Evolutionary conservation across 306 rosid species (phyloP), one percentile per base, ranked within the genome.

Genomic region (Citrullus colocynthis): DNA sequence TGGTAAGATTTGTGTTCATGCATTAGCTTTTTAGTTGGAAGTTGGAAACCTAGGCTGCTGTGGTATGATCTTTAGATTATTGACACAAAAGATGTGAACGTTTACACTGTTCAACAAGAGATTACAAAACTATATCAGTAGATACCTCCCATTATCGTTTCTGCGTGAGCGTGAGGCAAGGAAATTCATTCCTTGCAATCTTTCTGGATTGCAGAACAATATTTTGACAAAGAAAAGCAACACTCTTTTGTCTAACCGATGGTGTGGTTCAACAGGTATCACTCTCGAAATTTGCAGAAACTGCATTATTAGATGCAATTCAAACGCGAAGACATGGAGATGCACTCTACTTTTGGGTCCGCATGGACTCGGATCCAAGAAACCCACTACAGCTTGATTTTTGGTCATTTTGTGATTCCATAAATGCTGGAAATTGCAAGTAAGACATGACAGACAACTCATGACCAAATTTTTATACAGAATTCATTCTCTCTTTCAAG

Each of bases 341-440:
- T 51, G 84, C 99, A 4, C 86, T 96, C 77, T 96, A 96, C 88
- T 96, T 96, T 82, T 96, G 99, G 99, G 97, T 78, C 39, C 89
- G 89, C 74, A 85, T 92, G 97, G 99, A 96, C 85, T 78, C 20
- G 58, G 98, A 90, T 90, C 83, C 75, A 10, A 85, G 89, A 77
- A 89, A 87, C 77, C 93, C 97, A 61, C 86, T 36, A 77, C 81
- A 81, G 85, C 88, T 84, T 52, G 93, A 96, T 79, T 96, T 96
- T 72, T 96, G 99, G 99, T 91, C 99, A 21, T 90, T 93, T 81
- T 96, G 99, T 44, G 90, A 96, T 82, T 88, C 90, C 75, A 74
- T 88, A 80, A 96, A 96, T 82, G 96, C 98, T 37, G 99, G 99
- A 85, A 89, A 93, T 81, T 96, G 99, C 99, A 91, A 82, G 99